Conservation (phyloP, 1,139 yeast genomes). For the Ogataea hybrid region DNA sequence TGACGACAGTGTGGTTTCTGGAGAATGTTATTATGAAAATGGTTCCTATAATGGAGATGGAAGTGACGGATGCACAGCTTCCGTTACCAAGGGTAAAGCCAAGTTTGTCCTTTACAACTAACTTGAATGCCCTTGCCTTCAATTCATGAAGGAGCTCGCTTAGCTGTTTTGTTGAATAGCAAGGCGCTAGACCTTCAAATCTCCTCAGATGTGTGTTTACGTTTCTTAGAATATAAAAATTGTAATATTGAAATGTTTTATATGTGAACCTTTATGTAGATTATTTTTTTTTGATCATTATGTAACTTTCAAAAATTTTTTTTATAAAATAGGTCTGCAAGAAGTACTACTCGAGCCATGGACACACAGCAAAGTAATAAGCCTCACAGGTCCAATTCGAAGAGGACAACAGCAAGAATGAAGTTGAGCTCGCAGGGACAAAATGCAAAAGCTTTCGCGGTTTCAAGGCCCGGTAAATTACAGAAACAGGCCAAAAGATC, state of each 20-base stretch:
- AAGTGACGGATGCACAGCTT: conserved; percentile 74
- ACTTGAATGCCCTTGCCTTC: too few relatives aligned
- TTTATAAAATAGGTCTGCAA: neutral
- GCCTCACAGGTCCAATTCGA: conserved; percentile 52
- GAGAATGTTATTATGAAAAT: conserved; percentile 61
- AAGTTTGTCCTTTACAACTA: conserved; percentile 58
- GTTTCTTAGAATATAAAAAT: too few relatives aligned
- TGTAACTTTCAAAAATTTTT: neutral
- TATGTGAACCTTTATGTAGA: too few relatives aligned
- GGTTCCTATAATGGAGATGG: conserved; percentile 58
- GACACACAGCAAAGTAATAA: conserved; percentile 37
- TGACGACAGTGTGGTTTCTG: conserved; percentile 48
- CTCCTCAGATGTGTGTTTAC: too few relatives aligned
- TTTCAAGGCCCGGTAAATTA: conserved; percentile 85
- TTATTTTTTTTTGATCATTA: neutral
- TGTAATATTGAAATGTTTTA: too few relatives aligned
- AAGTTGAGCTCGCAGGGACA: conserved; percentile 89
- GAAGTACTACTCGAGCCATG: conserved; percentile 12
- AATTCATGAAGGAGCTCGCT: too few relatives aligned
- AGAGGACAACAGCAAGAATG: conserved; percentile 66
- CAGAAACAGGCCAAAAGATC: conserved; percentile 83
- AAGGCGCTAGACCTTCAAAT: too few relatives aligned
- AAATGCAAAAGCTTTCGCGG: conserved; percentile 94
- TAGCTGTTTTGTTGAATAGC: too few relatives aligned
- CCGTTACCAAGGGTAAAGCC: conserved; percentile 65